Evolutionary conservation across 345 rosid species (phyloP), one percentile per base, ranked within the genome.

Genomic region (Arabidopsis arenosa): DNA sequence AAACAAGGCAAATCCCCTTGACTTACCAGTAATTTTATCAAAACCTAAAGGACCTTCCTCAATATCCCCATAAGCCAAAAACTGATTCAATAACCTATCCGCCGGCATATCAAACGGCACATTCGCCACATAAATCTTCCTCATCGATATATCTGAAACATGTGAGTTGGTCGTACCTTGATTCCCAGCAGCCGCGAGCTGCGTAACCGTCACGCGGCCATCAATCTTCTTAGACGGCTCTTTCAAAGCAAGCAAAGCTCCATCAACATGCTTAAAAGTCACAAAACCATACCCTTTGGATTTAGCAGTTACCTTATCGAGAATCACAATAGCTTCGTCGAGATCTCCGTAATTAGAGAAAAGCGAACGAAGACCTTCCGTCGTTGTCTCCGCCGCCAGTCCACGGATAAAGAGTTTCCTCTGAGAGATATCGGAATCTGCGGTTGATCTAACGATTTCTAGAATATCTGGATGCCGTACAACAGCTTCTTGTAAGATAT

Each of bases 1-100:
- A 78, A 93, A 93, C 75, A 93, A 73, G 0, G 97, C 95, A 55
- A 87, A 93, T 0, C 98, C 98, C 59, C 83, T 87, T 1, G 96
- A 88, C 60, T 93, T 93, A 45, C 98, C 97, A 3, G 97, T 91
- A 81, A 83, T 82, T 74, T 90, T 90, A 79, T 93, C 98, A 55
- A 89, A 89, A 2, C 98, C 98, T 36, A 93, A 69, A 1, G 98
- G 98, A 11, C 98, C 98, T 72, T 88, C 95, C 59, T 90, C 98
- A 32, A 93, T 90, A 71, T 93, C 96, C 1, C 98, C 98, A 49
- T 86, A 93, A 67, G 77, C 80, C 14, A 86, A 15, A 55, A 93
- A 93, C 53, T 69, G 87, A 28, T 82, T 80, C 73, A 83, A 17
- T 6, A 93, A 63, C 84, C 88, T 93, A 51, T 87, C 95, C 9